Base-by-base conservation (phyloP, 495 filamentous ascomycete genomes). In the Evernia prunastri region DNA sequence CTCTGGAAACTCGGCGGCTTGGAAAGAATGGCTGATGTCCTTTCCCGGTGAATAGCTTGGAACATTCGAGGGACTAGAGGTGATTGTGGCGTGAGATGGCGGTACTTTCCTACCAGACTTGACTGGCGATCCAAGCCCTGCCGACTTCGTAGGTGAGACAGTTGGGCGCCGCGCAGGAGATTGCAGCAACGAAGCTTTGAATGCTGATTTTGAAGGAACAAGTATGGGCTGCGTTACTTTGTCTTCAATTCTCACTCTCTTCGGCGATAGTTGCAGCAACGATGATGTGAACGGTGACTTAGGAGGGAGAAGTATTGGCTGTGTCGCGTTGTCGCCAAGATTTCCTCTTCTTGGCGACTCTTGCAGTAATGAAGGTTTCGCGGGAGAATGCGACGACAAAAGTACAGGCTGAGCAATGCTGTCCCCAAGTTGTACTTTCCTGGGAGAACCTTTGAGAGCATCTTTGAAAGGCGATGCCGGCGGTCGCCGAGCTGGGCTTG, bases 391-490 rank as follows among this genome's bases (percentile, higher is more conserved):
- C 4, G 66, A 66, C 35, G 59, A 35, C 36, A 58, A 47, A 31
- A 70, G 58, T 40, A 54, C 37, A 12, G 63, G 64, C 59, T 66
- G 67, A 29, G 63, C 60, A 15, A 51, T 58, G 23, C 29, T 29
- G 17, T 64, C 42, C 11, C 59, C 63, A 25, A 67, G n/a, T 23
- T 68, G 56, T 11, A 68, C 65, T 37, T 72, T 75, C 47, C 64
- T 73, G 15, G 76, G 73, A 35, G 76, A 74, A 33, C 59, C 35
- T 56, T 72, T 75, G 23, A 78, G 64, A 0, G 71, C 75, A 63
- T 78, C 80, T 62, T 78, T 75, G 72, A 82, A 81, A 20, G 82
- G 79, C 10, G 80, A 83, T 10, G 76, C 68, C 11, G 81, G 76
- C 4, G 79, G 79, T 42, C 80, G 74, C 54, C 76, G 73, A 17